A percentile compares a stretch with the other conserved stretches of the same genome.
Conservation (phyloP, 148 eudicot genomes). For the Tetragonia tetragonoides region DNA sequence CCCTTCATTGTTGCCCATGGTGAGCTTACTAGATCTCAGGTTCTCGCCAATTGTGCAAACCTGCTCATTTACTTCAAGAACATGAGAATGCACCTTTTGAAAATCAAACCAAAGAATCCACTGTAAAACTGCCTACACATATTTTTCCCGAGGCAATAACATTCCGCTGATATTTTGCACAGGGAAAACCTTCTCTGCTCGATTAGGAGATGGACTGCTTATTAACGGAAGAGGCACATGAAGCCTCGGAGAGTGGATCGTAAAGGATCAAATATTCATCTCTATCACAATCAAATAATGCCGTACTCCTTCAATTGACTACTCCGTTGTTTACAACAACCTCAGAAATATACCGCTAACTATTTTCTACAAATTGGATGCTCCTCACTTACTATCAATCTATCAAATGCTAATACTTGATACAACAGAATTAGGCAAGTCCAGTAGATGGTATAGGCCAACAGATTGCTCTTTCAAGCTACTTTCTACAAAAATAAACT, state of each 20-base stretch:
- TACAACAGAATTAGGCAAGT: not conserved
- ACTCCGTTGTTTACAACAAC: too few relatives aligned
- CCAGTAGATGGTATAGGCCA: not conserved
- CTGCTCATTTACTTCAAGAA: not conserved
- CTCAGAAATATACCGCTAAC: not conserved
- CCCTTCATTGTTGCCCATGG: constrained; percentile 43
- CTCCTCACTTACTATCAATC: not conserved
- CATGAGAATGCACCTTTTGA: not conserved
- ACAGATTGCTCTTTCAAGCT: not conserved
- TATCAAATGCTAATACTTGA: not conserved
- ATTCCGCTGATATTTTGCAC: not conserved
- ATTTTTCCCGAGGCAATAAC: not conserved
- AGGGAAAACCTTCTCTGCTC: not conserved
- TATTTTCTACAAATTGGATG: not conserved
- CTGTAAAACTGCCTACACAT: not conserved
- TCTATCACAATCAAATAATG: too few relatives aligned
- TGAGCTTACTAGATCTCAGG: not conserved
- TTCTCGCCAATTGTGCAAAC: not conserved
- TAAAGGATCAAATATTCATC: too few relatives aligned
- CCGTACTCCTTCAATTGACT: not conserved
- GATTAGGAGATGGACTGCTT: not conserved
- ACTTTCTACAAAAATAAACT: not conserved
- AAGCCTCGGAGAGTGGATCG: too few relatives aligned
- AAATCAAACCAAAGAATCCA: not conserved
- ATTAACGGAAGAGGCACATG: too few relatives aligned